Conservation (phyloP, 768 basidiomycete species). For the Calocera cornea region DNA sequence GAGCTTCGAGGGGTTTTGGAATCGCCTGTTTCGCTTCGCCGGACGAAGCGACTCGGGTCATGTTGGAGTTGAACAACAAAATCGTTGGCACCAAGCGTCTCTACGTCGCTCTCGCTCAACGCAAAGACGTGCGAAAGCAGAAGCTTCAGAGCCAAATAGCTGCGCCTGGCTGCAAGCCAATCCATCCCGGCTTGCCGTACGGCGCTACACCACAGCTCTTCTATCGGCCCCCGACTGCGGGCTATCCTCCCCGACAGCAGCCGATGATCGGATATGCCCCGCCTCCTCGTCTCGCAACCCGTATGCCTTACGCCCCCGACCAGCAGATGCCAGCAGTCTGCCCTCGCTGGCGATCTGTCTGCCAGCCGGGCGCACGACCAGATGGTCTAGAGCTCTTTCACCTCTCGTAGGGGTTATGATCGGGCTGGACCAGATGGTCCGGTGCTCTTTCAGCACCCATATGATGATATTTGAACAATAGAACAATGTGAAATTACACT, state of each 20-base stretch:
- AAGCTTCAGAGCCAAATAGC: constrained; percentile 98
- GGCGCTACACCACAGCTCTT: constrained; percentile 71
- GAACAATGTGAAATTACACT: no score
- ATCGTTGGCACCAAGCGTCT: constrained; percentile 98
- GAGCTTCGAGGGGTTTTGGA: constrained; percentile 87
- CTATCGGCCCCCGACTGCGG: constrained; percentile 63
- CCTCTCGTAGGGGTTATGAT: no score
- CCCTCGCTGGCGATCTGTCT: constrained; percentile 38
- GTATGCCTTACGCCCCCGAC: constrained; percentile 68
- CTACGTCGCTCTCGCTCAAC: constrained; percentile 96
- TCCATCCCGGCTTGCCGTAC: constrained; percentile 61
- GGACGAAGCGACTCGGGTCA: constrained; percentile 97
- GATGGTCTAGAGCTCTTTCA: no score
- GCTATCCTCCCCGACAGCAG: constrained; percentile 67
- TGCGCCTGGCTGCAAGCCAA: constrained; percentile 82
- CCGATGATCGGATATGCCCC: constrained; percentile 60
- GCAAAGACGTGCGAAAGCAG: constrained; percentile 93
- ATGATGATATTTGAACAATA: no score
- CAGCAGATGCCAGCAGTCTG: constrained; percentile 41
- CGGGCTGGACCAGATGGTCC: no score
- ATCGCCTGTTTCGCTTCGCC: constrained; percentile 98
- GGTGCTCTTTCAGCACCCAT: no score
- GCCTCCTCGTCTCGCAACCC: constrained; percentile 63
- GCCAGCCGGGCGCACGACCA: constrained; percentile 45
- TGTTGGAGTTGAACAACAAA: constrained; percentile 99